Conservation (phyloP, 2,329 filamentous ascomycete genomes). For the Colletotrichum salicis region DNA sequence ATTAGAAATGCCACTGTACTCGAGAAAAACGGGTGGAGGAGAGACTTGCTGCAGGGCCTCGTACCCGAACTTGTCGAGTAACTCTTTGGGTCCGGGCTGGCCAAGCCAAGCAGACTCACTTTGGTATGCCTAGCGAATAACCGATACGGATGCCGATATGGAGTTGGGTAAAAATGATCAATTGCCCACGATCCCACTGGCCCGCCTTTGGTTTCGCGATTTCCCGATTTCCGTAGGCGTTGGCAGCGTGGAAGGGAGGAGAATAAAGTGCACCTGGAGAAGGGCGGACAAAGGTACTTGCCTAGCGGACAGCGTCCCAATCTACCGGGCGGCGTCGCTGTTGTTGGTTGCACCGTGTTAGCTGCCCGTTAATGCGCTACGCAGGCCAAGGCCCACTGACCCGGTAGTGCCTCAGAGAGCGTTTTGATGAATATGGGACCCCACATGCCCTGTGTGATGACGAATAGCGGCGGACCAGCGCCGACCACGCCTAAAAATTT, state of each 20-base stretch:
- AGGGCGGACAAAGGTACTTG: conserved; percentile 15
- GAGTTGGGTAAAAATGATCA: background rate
- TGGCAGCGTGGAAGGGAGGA: conserved; percentile 30
- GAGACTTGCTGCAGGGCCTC: conserved; percentile 30
- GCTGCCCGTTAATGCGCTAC: conserved; percentile 28
- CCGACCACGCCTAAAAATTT: conserved; percentile 25
- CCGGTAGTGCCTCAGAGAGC: conserved; percentile 17
- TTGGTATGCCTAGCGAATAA: background rate
- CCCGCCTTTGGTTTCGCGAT: conserved; percentile 17
- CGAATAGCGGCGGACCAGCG: conserved; percentile 25
- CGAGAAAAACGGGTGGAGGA: conserved; percentile 35
- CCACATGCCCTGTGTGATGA: conserved; percentile 32
- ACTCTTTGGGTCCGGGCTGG: background rate
- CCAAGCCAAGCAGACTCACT: background rate
- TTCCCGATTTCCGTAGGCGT: background rate
- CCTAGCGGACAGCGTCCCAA: conserved; percentile 19
- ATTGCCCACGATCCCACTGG: conserved; percentile 5
- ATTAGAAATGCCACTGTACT: conserved; percentile 38
- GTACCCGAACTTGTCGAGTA: conserved; percentile 26
- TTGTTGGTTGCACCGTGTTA: conserved; percentile 8
- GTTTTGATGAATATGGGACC: conserved; percentile 29
- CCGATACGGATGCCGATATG: conserved; percentile 14
- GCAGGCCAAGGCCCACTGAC: conserved; percentile 6
- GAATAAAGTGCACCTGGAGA: conserved; percentile 13
- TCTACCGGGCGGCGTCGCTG: conserved; percentile 7